Base-by-base conservation (phyloP, 345 rosid genomes). In the Melaleuca quinquenervia region DNA sequence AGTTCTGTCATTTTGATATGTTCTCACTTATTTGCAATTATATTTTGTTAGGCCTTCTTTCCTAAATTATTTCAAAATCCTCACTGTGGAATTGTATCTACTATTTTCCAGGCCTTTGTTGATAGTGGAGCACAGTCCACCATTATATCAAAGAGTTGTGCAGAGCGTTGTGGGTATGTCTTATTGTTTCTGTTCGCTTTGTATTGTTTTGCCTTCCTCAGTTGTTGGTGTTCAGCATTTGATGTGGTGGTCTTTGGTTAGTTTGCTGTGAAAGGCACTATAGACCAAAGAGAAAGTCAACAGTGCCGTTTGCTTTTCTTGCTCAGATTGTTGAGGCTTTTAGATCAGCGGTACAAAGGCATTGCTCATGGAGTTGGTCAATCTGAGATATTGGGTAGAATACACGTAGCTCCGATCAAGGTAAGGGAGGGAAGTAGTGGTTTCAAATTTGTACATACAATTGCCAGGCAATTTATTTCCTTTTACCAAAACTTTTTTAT, bases 61-160 rank as follows among this genome's bases (percentile, higher is more conserved):
- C 48, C 80, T 32, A 48, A 70, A 36, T 70, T 48, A 70, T 20
- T 70, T 70, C 13, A 20, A 36, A 36, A 36, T 70, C 80, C 48
- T 41, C 48, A 70, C 26, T 24, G 0, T 3, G 26, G 11, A 70
- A 70, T 36, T 36, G 24, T 70, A 8, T 36, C 80, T 41, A 6
- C 52, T 87, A 86, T 75, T 48, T 88, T 87, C 87, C 93, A 97
- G 99, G 99, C 99, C 84, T 97, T 97, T 80, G 98, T 97, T 90
- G 99, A 97, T 90, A 96, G 99, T 88, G 98, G 99, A 88, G 99
- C 99, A 56, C 98, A 97, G 89, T 96, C 99, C 5, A 97, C 99
- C 56, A 97, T 97, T 86, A 97, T 97, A 89, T 97, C 99, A 88
- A 96, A 95, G 94, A 95, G 93, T 89, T 97, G 99, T 92, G 99